These are phyloP conservation scores for Eucalyptus marginata DNA, from an alignment of 345 rosid species.

Conservation along the genomic window DNA sequence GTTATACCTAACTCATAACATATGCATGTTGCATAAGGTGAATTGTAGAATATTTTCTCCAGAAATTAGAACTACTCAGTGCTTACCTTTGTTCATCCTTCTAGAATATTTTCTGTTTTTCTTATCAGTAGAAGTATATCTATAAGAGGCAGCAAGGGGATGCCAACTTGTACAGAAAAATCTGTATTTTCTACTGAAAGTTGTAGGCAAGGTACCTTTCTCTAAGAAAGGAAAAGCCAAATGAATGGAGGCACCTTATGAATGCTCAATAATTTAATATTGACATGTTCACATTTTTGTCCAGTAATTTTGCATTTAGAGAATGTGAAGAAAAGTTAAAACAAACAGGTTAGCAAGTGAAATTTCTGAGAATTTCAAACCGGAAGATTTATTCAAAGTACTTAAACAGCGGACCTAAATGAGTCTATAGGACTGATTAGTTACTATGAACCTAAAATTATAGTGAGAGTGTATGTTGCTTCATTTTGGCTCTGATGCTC, in stretches of 20 bases:
- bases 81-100: neutral
- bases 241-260: neutral
- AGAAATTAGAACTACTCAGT: neutral
- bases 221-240: neutral
- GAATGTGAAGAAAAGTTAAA: neutral
- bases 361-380: neutral
- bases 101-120: neutral
- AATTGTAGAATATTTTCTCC: neutral
- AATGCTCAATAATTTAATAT: neutral
- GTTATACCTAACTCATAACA: neutral
- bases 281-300: neutral
- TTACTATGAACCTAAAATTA: neutral
- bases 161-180: neutral
- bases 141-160: neutral
- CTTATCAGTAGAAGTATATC: neutral
- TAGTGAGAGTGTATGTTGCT: neutral
- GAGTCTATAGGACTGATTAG: neutral
- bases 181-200: neutral
- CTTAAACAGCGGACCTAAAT: neutral
- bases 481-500: neutral
- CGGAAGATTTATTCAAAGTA: neutral
- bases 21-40: neutral
- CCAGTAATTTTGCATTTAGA: neutral
- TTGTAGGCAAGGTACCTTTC: neutral
- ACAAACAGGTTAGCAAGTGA: neutral